Conservation (phyloP, 73 alveolate genomes). For the Paramecium octaurelia region DNA sequence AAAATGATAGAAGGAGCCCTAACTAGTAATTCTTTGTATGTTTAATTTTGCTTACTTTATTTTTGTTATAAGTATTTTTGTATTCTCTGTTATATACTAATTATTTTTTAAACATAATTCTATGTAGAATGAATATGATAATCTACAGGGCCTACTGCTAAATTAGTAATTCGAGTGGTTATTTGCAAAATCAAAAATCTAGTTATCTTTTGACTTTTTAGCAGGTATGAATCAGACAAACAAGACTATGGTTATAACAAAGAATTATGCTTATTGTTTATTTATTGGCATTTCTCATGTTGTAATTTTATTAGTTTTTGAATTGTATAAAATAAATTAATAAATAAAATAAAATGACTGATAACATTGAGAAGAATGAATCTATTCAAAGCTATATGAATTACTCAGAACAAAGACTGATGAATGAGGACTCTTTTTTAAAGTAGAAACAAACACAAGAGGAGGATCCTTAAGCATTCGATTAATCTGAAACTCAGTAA, state of each 20-base stretch:
- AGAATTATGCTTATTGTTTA: constrained; percentile 5
- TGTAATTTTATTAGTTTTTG: constrained; percentile 37
- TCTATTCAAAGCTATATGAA: constrained; percentile 24
- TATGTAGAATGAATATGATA: background rate
- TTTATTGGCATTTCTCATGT: background rate
- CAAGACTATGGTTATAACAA: constrained; percentile 27
- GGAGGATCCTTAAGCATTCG: background rate
- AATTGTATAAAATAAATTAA: background rate
- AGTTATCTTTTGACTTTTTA: background rate
- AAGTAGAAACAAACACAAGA: background rate
- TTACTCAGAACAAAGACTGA: constrained; percentile 23
- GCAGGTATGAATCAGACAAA: constrained; percentile 11
- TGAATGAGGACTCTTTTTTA: background rate
- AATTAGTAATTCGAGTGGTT: background rate
- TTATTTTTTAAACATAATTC: background rate
- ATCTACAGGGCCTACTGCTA: constrained; percentile 29
- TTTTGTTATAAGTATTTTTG: background rate
- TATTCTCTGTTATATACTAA: background rate
- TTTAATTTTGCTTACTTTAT: background rate
- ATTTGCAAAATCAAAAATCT: constrained; percentile 10
- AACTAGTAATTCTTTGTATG: constrained; percentile 28
- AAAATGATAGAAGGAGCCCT: constrained; percentile 5
- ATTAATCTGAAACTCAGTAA: background rate
- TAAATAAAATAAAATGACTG: background rate
- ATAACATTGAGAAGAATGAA: background rate